Evolutionary conservation across 108 stramenopile genomes (phyloP).

Genomic region (Cyclotella sp.): DNA sequence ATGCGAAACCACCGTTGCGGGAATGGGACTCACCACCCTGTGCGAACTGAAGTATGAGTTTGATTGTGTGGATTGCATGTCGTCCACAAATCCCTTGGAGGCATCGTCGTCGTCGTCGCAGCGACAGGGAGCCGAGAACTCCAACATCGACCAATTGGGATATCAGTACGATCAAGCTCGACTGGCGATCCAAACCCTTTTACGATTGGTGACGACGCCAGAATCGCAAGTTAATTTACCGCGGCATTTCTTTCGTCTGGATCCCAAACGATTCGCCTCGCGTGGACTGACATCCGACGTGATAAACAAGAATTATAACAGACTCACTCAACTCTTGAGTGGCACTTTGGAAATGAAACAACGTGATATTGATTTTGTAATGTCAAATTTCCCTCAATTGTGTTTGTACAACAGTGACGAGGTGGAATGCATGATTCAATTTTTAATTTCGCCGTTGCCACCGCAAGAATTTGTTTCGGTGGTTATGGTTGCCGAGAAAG

Average conservation of each 20-base stretch:
- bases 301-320: constrained; percentile 18
- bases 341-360: constrained; percentile 24
- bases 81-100: too few relatives aligned
- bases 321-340: constrained; percentile 18
- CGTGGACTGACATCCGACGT: constrained; percentile 25
- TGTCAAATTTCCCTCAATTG: constrained; percentile 52
- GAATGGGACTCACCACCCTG: constrained; percentile 30
- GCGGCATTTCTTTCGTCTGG: constrained; percentile 42
- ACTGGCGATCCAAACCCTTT: constrained; percentile 22
- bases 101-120: too few relatives aligned
- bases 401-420: constrained; percentile 53
- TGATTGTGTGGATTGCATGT: background rate
- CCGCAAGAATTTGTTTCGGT: constrained; percentile 13
- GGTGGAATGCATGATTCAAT: constrained; percentile 45
- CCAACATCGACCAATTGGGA: background rate
- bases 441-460: constrained; percentile 50
- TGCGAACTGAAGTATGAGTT: constrained; percentile 36
- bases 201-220: constrained; percentile 15
- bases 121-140: too few relatives aligned
- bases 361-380: constrained; percentile 24
- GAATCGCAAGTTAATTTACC: constrained; percentile 13
- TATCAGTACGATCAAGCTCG: constrained; percentile 5
- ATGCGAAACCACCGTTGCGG: constrained; percentile 49
- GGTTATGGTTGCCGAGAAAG: constrained; percentile 33
- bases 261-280: constrained; percentile 27